These are phyloP conservation scores for Thraustochytrium sp. DNA, from an alignment of 352 stramenopile species.

Conservation along the genomic window DNA sequence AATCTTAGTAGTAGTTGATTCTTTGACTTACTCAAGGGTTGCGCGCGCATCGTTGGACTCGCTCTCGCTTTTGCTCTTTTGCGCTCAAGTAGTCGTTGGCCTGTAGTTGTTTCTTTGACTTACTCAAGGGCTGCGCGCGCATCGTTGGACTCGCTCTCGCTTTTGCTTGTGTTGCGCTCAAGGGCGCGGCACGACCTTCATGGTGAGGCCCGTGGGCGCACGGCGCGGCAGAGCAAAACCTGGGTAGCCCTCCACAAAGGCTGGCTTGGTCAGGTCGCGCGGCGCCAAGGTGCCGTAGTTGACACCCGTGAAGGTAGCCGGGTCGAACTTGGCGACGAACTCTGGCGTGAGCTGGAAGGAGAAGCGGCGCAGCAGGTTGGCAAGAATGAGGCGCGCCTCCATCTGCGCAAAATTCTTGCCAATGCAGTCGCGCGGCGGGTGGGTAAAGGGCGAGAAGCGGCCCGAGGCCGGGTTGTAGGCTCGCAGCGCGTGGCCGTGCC, in stretches of 20 bases:
- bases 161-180: too few relatives aligned
- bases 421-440: conserved; percentile 34
- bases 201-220: background rate
- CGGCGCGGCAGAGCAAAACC: background rate
- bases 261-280: background rate
- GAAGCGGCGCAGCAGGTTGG: background rate
- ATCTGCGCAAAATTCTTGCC: conserved; percentile 45
- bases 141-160: too few relatives aligned
- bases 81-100: too few relatives aligned
- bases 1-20: too few relatives aligned
- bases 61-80: too few relatives aligned
- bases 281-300: conserved; percentile 41
- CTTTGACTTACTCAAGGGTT: too few relatives aligned
- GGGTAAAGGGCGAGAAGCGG: conserved; percentile 37
- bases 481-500: background rate
- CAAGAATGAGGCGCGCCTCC: conserved; percentile 37
- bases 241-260: background rate
- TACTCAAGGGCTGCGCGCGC: too few relatives aligned
- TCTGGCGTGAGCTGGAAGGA: background rate
- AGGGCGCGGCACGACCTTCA: conserved; percentile 1
- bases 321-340: background rate
- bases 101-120: too few relatives aligned
- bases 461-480: conserved; percentile 32
- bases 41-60: too few relatives aligned
- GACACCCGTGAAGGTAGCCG: background rate